These are phyloP conservation scores for Sporodiniella umbellata DNA, from an alignment of 371 early-diverging fungal genomes.

Conservation along the genomic window DNA sequence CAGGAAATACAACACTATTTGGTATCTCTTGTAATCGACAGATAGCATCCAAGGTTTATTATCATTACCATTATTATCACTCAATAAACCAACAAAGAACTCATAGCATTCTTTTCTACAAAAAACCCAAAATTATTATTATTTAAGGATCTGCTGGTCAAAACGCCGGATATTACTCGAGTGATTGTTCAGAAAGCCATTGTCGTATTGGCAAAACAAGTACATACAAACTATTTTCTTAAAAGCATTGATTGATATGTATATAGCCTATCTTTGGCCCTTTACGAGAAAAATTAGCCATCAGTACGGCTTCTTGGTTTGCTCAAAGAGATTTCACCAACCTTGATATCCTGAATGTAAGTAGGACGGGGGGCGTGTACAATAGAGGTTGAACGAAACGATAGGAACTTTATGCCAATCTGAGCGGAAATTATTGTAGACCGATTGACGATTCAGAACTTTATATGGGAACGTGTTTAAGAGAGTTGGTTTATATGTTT, in stretches of 20 bases:
- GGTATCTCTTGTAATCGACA: constrained; percentile 86
- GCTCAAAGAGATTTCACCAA: constrained; percentile 78
- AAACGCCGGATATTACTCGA: constrained; percentile 76
- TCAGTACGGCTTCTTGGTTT: constrained; percentile 80
- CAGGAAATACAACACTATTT: constrained; percentile 64
- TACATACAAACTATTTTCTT: constrained; percentile 6
- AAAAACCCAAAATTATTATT: neutral
- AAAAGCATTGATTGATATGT: neutral
- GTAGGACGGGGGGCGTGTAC: neutral
- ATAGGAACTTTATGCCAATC: constrained; percentile 65
- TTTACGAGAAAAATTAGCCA: constrained; percentile 67
- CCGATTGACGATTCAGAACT: constrained; percentile 68
- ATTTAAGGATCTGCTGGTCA: constrained; percentile 59
- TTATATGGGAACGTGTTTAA: constrained; percentile 71
- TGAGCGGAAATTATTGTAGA: constrained; percentile 51
- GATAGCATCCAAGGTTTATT: constrained; percentile 56
- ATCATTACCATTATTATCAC: neutral
- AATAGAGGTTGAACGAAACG: neutral
- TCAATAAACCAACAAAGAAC: neutral
- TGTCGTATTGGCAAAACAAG: constrained; percentile 71
- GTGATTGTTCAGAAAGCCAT: constrained; percentile 84
- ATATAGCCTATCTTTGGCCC: constrained; percentile 75
- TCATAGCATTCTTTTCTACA: neutral
- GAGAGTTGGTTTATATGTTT: constrained; percentile 71
- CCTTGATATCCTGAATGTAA: constrained; percentile 69